A percentile compares a stretch with the other conserved stretches of the same genome.
Conservation (phyloP, 2,329 filamentous ascomycete genomes). For the Drechslera avenae region DNA sequence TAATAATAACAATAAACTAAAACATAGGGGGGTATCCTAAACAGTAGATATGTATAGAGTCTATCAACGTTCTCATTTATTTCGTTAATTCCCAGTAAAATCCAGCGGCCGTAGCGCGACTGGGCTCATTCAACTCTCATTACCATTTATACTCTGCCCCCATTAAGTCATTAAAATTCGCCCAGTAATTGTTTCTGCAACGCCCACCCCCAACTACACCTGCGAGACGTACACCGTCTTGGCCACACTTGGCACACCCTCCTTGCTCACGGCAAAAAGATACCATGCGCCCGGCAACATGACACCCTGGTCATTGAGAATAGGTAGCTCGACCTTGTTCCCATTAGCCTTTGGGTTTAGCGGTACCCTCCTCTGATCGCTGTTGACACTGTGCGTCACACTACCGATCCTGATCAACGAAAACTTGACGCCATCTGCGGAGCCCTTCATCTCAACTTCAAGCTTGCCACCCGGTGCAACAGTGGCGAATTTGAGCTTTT, state of each 20-base stretch:
- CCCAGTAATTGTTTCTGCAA: too few species aligned
- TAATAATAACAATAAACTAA: too few species aligned
- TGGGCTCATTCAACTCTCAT: neutral
- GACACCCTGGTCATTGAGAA: constrained; percentile 19
- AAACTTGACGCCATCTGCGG: constrained; percentile 14
- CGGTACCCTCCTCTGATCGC: constrained; percentile 26
- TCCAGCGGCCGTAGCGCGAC: too few species aligned
- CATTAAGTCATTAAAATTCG: neutral
- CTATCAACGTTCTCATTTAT: neutral
- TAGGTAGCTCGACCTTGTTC: constrained; percentile 10
- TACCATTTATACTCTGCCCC: neutral
- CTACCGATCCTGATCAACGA: constrained; percentile 28
- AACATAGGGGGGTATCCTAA: too few species aligned
- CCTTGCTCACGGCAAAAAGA: constrained; percentile 22
- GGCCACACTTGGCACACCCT: constrained; percentile 25
- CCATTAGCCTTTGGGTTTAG: constrained; percentile 10
- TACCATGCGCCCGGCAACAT: constrained; percentile 26
- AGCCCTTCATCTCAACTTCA: constrained; percentile 15
- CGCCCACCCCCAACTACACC: neutral
- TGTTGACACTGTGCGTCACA: constrained; percentile 31
- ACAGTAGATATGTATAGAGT: too few species aligned
- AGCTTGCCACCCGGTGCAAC: constrained; percentile 20
- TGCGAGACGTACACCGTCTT: constrained; percentile 17
- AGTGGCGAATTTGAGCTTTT: constrained; percentile 2
- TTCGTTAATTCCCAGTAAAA: too few species aligned